A percentile compares a stretch with the other conserved stretches of the same genome.
Conservation (phyloP, 306 rosid species). For the Medicago ruthenica region DNA sequence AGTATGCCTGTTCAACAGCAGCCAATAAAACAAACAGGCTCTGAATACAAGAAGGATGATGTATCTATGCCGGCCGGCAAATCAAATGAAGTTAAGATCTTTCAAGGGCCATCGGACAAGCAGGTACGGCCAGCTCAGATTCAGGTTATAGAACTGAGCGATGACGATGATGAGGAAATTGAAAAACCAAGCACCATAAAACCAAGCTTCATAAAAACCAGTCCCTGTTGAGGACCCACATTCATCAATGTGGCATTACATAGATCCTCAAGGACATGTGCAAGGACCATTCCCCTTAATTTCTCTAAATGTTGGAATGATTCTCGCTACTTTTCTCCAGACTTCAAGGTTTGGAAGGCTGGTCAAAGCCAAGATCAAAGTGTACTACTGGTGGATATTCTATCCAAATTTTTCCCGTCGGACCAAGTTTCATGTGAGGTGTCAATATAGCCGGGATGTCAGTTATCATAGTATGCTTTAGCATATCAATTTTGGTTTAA, state of each 20-base stretch:
- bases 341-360: constrained; percentile 81
- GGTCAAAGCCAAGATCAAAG: constrained; percentile 59
- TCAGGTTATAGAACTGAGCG: constrained; percentile 62
- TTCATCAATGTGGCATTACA: constrained; percentile 62
- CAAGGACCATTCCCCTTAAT: constrained; percentile 79
- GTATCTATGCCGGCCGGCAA: constrained; percentile 33
- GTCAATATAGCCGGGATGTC: background rate
- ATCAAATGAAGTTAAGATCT: constrained; percentile 36
- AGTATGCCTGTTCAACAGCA: constrained; percentile 40
- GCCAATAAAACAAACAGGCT: constrained; percentile 40
- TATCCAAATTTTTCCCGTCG: constrained; percentile 42
- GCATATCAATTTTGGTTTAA: background rate
- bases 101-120: constrained; percentile 25
- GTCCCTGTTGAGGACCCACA: constrained; percentile 38
- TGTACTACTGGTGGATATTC: constrained; percentile 56
- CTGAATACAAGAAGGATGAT: background rate
- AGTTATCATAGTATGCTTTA: background rate
- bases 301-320: constrained; percentile 71
- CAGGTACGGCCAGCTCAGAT: constrained; percentile 39
- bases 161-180: constrained; percentile 47
- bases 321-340: constrained; percentile 61
- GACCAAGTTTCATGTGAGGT: constrained; percentile 3
- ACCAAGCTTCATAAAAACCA: constrained; percentile 30
- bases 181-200: constrained; percentile 39
- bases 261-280: constrained; percentile 70